phyloP scores from a whole-genome alignment of 495 filamentous ascomycete species.

The Podospora didyma region DNA sequence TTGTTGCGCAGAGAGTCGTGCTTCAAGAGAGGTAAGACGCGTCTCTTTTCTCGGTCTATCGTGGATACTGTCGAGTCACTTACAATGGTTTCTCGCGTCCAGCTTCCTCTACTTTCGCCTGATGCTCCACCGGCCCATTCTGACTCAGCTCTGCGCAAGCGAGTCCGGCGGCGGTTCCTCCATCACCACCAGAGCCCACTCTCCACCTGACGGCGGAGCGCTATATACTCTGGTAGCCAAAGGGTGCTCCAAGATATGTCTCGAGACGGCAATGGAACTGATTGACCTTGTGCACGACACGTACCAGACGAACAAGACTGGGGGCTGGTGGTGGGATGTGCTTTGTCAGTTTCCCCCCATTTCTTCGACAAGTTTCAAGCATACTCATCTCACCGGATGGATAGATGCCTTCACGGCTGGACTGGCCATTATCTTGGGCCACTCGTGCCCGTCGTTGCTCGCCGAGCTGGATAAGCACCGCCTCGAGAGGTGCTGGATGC shows the following conservation, averaged over 20 bases:
- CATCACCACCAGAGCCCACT: no score
- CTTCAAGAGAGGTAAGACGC: no score
- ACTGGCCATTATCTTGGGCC: no score
- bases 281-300: conserved; percentile 36
- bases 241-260: conserved; percentile 38
- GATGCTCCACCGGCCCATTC: no score
- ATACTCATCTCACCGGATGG: no score
- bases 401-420: no score
- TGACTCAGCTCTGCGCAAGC: no score
- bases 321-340: conserved; percentile 47
- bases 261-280: conserved; percentile 36
- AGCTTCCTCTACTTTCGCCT: no score
- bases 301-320: conserved; percentile 34
- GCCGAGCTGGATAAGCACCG: conserved; percentile 9
- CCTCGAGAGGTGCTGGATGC: conserved; percentile 11
- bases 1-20: conserved; percentile 30
- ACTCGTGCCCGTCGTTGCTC: not conserved
- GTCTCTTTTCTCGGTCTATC: no score
- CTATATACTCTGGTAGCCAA: conserved; percentile 34
- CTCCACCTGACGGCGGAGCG: no score
- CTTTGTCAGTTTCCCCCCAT: conserved; percentile 31
- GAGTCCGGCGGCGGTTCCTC: not conserved
- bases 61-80: no score
- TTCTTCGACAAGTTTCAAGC: not conserved
- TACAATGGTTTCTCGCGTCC: no score